Evolutionary conservation across 1,139 yeast genomes (phyloP).

Genomic region (Schizosaccharomyces versatilis): DNA sequence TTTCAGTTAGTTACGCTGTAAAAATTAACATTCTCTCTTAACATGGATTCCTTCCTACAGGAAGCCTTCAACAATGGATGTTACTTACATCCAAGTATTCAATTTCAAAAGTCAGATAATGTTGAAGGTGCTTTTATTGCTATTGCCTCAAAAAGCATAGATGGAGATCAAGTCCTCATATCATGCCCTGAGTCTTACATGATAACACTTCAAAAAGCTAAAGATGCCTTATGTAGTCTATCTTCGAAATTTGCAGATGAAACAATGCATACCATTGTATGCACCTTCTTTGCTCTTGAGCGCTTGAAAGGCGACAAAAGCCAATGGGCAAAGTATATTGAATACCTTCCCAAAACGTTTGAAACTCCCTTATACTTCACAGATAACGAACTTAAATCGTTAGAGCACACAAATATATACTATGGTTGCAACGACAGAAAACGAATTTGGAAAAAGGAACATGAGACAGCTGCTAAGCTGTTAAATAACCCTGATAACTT

Average conservation of each 20-base stretch:
- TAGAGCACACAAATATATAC: slow-evolving; percentile 41
- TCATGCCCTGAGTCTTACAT: neutral
- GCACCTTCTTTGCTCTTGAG: slow-evolving; percentile 3
- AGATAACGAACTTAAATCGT: slow-evolving; percentile 26
- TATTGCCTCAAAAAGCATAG: neutral
- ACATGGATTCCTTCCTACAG: neutral
- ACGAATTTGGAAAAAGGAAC: slow-evolving; percentile 18
- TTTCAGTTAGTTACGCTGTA: too few species aligned
- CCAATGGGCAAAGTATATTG: slow-evolving; percentile 29
- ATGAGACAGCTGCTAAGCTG: slow-evolving; percentile 12
- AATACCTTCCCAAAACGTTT: slow-evolving; percentile 34
- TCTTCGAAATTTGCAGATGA: neutral
- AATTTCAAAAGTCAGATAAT: neutral
- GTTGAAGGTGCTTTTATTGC: neutral
- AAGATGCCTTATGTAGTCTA: neutral
- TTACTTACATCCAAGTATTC: neutral
- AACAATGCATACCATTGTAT: slow-evolving; percentile 1
- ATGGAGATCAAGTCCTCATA: neutral
- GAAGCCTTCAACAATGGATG: neutral
- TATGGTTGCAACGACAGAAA: slow-evolving; percentile 18
- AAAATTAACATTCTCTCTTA: too few species aligned
- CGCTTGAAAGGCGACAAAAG: neutral
- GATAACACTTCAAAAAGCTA: neutral
- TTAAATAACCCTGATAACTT: slow-evolving; percentile 4
- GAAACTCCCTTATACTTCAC: slow-evolving; percentile 47